A percentile compares a stretch with the other conserved stretches of the same genome.
phyloP scores from a whole-genome alignment of 2,329 filamentous ascomycete genomes.

The Colletotrichum lini region DNA sequence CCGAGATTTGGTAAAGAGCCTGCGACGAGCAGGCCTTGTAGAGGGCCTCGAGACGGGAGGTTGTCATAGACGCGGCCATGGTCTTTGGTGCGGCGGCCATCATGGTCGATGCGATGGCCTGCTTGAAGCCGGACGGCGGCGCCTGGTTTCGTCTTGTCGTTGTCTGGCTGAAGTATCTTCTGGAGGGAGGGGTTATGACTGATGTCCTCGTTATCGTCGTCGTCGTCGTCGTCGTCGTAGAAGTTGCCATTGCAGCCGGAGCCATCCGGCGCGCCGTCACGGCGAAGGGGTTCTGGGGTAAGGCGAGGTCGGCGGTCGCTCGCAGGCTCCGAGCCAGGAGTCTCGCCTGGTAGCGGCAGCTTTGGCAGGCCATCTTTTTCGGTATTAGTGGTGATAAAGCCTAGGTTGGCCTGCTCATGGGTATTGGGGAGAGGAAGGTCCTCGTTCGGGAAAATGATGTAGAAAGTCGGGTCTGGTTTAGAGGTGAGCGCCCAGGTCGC shows the following conservation, averaged over 20 bases:
- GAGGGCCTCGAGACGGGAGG: constrained; percentile 68
- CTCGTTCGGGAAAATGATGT: background rate
- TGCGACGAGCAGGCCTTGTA: constrained; percentile 81
- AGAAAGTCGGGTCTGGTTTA: background rate
- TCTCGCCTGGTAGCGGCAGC: constrained; percentile 62
- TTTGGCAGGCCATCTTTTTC: constrained; percentile 63
- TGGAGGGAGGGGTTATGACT: constrained; percentile 5
- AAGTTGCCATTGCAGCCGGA: constrained; percentile 2
- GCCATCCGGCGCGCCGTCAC: constrained; percentile 14
- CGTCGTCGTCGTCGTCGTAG: constrained; percentile 6
- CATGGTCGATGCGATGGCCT: constrained; percentile 34
- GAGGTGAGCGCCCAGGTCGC: constrained; percentile 16
- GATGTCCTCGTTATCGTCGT: constrained; percentile 14
- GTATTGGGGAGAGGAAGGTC: background rate
- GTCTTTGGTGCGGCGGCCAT: constrained; percentile 40
- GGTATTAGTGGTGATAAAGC: constrained; percentile 25
- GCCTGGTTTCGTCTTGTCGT: constrained; percentile 44
- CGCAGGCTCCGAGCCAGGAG: constrained; percentile 52
- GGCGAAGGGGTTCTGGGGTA: constrained; percentile 21
- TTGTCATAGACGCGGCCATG: constrained; percentile 35
- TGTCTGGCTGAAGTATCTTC: constrained; percentile 56
- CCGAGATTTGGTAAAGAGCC: constrained; percentile 83
- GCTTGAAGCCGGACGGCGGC: constrained; percentile 26
- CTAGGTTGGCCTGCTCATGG: constrained; percentile 3
- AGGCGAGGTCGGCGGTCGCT: constrained; percentile 36